Conservation (phyloP, 2,329 filamentous ascomycete species). For the Colletotrichum tanaceti region DNA sequence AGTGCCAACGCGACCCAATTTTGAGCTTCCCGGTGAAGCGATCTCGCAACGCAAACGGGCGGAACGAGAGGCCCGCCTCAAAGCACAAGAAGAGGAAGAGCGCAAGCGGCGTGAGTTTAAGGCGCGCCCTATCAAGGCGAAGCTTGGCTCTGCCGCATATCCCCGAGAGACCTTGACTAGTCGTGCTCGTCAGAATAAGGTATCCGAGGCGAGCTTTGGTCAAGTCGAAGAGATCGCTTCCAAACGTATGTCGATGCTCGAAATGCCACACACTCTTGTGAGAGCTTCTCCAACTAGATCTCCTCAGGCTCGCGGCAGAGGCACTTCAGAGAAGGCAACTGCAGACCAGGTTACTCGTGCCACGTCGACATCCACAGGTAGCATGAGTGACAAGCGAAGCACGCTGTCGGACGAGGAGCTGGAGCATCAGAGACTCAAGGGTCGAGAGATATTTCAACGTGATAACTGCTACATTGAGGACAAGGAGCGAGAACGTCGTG, state of each 20-base stretch:
- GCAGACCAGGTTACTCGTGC: conserved; percentile 49
- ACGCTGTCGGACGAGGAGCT: conserved; percentile 63
- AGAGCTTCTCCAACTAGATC: conserved; percentile 28
- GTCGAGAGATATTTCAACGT: conserved; percentile 64
- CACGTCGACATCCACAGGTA: conserved; percentile 60
- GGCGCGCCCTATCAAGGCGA: conserved; percentile 66
- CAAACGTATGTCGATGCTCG: conserved; percentile 42
- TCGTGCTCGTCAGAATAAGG: conserved; percentile 63
- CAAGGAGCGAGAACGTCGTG: conserved; percentile 64
- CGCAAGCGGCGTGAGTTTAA: conserved; percentile 72
- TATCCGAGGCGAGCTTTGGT: conserved; percentile 43
- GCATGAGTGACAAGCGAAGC: conserved; percentile 58
- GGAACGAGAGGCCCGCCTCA: conserved; percentile 66
- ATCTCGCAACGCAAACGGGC: conserved; percentile 67
- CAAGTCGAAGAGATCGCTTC: conserved; percentile 9
- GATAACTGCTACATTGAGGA: conserved; percentile 62
- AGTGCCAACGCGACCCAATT: conserved; percentile 64
- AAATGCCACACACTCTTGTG: conserved; percentile 22
- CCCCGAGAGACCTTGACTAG: conserved; percentile 70
- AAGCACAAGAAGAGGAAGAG: conserved; percentile 69
- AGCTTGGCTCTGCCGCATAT: conserved; percentile 53
- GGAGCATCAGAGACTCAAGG: conserved; percentile 63
- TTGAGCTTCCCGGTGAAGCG: conserved; percentile 73
- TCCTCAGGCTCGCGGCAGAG: conserved; percentile 35
- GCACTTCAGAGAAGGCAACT: conserved; percentile 5